Evolutionary conservation across 176 grass and related monocot species (phyloP), one percentile per base, ranked within the genome.

Genomic region (Canna indica): DNA sequence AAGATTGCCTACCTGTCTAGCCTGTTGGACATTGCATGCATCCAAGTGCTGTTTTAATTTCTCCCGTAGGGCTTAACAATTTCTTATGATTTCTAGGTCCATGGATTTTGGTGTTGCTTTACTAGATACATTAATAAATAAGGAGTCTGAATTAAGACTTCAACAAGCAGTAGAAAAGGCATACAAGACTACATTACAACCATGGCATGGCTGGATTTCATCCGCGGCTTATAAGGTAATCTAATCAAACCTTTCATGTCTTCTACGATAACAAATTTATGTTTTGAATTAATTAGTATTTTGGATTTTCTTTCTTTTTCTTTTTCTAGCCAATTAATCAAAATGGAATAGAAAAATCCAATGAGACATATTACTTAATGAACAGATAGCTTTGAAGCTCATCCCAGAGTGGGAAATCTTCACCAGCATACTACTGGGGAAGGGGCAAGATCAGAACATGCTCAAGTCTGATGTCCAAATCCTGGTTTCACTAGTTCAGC

Each of bases 151-250:
- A 39, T 73, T 42, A 81, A 84, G 58, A 60, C 74, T 97, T 33
- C 44, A 72, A 12, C 63, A 97, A 67, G 61, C 85, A 6, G 79
- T 92, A 18, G 86, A 97, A 71, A 75, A 81, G 44, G 80, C 84
- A 5, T 97, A 93, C 59, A 57, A 24, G 60, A 54, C 24, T 47
- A 80, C 75, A 35, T 73, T 97, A 17, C 85, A 84, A 66, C 94
- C 78, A 58, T 97, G 89, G 82, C 94, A 93, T 75, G 94, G 94
- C 24, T 93, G 94, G 94, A 93, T 97, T 39, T 81, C 94, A 45
- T 90, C 89, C 22, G 94, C 94, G 27, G 89, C 94, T 36, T 97
- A 77, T 31, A 97, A 93, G 86, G 94, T 97, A 60, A 36, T 56
- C 7, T 18, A 36, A 24, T n/a, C n/a, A n/a, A n/a, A n/a, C n/a